Evolutionary conservation across 768 basidiomycete species (phyloP), one percentile per base, ranked within the genome.

Genomic region (Hirschioporus abietinus): DNA sequence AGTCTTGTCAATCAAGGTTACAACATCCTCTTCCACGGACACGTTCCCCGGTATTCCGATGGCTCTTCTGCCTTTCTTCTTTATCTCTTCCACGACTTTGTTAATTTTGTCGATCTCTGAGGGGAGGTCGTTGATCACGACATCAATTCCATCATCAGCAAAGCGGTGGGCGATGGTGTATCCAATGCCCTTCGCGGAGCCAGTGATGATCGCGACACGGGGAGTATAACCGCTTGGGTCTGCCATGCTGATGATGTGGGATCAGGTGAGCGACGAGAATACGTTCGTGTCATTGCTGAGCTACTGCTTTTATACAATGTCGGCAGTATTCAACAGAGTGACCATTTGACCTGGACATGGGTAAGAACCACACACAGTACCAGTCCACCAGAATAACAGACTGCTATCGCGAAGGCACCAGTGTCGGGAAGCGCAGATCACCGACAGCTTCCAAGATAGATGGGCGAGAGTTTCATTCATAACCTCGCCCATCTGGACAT

Each of bases 1-100:
- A 2, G 67, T 58, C 15, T 58, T 66, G 8, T 75, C 68, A 23
- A 78, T 64, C 70, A 79, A 71, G n/a, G 62, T 67, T 63, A 74
- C 71, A 17, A 79, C 78, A 10, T 77, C 68, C 18, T 71, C 68
- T 58, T 78, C 77, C 0, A 68, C 27, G 5, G 70, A 74, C 17
- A 78, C 71, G 63, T 78, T 71, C 9, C 70, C 78, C 1, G 65
- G 6, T 0, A 75, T 34, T 12, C 24, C 30, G 12, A 25, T 17
- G 30, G 60, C 60, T 61, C 30, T 6, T 25, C 60, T 12, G 9
- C 60, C 60, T 12, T 69, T 68, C 9, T 63, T 60, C 26, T 68
- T 68, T 10, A 82, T 74, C 27, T 80, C 76, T 0, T 66, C n/a
- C 0, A 71, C 71, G 1, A 68, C 27, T 58, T 63, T 62, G 12